These are phyloP conservation scores for Triglochin maritima DNA, from an alignment of 106 monocot species.

Conservation along the genomic window DNA sequence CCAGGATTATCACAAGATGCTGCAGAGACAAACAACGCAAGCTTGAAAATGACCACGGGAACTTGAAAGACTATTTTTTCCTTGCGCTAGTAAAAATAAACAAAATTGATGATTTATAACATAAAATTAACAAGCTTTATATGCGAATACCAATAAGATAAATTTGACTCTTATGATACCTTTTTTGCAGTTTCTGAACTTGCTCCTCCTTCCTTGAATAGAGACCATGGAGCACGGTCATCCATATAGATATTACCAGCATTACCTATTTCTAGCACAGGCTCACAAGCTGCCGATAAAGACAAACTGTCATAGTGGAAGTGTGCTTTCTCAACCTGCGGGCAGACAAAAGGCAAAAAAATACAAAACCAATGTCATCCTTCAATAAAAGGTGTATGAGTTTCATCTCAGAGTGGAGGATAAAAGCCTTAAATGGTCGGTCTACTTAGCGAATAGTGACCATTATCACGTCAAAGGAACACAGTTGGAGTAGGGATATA, in stretches of 20 bases:
- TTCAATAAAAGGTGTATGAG: not conserved
- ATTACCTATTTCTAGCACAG: slow-evolving; percentile 81
- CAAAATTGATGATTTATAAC: not conserved
- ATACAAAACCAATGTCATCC: not conserved
- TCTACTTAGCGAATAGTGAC: no score
- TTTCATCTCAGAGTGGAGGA: not conserved
- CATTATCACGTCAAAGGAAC: no score
- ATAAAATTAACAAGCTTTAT: not conserved
- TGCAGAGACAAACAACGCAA: slow-evolving; percentile 15
- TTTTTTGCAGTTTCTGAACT: slow-evolving; percentile 74
- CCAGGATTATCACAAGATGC: slow-evolving; percentile 93
- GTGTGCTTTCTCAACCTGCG: slow-evolving; percentile 64
- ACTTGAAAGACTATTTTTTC: not conserved
- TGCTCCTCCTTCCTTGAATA: slow-evolving; percentile 73
- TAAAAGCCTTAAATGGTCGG: no score
- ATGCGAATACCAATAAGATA: not conserved
- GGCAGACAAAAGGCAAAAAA: not conserved
- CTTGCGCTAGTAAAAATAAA: not conserved
- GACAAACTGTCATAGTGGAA: slow-evolving; percentile 67
- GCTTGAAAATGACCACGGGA: not conserved
- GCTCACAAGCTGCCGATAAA: slow-evolving; percentile 81
- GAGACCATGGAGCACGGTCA: slow-evolving; percentile 79
- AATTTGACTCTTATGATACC: slow-evolving; percentile 26
- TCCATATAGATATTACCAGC: slow-evolving; percentile 90
- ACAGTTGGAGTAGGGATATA: no score